Evolutionary conservation across 1,139 yeast genomes (phyloP).

Genomic region (Candida sp.): DNA sequence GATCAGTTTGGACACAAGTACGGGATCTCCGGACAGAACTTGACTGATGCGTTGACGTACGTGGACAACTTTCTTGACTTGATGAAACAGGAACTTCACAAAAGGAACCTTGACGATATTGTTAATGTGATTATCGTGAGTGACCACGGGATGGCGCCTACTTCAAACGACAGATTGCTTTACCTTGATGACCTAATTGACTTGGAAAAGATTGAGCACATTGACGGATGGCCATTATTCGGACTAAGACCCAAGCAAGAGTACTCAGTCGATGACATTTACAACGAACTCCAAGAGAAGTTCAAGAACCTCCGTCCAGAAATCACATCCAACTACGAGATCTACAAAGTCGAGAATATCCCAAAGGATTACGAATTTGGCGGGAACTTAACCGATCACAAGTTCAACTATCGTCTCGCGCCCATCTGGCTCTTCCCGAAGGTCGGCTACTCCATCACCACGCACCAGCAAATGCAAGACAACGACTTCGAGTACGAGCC

Average conservation of each 20-base stretch:
- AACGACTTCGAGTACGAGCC: constrained; percentile 58
- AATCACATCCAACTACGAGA: constrained; percentile 30
- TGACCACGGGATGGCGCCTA: constrained; percentile 96
- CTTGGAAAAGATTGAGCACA: constrained; percentile 55
- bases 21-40: constrained; percentile 68
- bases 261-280: constrained; percentile 23
- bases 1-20: constrained; percentile 75
- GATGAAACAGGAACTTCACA: constrained; percentile 49
- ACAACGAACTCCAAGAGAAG: constrained; percentile 22
- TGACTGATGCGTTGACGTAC: constrained; percentile 55
- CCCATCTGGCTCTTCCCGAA: constrained; percentile 87
- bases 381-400: constrained; percentile 40
- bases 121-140: constrained; percentile 81
- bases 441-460: constrained; percentile 80
- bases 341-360: constrained; percentile 60
- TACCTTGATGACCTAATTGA: constrained; percentile 74
- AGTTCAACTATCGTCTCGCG: constrained; percentile 67
- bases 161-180: constrained; percentile 66
- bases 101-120: constrained; percentile 62
- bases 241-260: constrained; percentile 67
- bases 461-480: constrained; percentile 58
- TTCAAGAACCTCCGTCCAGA: constrained; percentile 23
- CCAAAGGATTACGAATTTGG: constrained; percentile 75
- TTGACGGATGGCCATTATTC: constrained; percentile 91
- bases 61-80: constrained; percentile 69